phyloP scores from a whole-genome alignment of 306 rosid genomes.

The Rosa multiflora region DNA sequence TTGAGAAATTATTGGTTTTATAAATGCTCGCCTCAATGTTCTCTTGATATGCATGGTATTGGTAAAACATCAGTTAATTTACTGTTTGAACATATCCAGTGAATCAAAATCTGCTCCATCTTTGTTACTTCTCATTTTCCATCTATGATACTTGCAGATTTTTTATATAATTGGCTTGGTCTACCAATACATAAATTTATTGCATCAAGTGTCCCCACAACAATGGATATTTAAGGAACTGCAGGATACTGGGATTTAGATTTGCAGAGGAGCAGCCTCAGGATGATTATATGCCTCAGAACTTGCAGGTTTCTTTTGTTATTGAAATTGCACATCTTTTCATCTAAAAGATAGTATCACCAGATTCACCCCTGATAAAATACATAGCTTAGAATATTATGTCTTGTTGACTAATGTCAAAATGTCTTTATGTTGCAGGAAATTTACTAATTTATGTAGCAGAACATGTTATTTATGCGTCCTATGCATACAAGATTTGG shows the following conservation, averaged over 20 bases:
- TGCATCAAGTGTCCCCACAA: conserved; percentile 71
- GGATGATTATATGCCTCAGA: conserved; percentile 90
- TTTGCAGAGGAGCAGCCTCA: conserved; percentile 96
- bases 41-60: conserved; percentile 3
- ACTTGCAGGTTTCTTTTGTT: conserved; percentile 68
- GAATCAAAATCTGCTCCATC: conserved; percentile 8
- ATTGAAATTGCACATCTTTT: background rate
- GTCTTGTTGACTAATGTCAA: conserved; percentile 22
- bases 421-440: conserved; percentile 53
- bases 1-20: conserved; percentile 7
- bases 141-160: conserved; percentile 47
- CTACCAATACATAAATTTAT: conserved; percentile 77
- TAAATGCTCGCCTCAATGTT: background rate
- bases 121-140: conserved; percentile 21
- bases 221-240: conserved; percentile 97
- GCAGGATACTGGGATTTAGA: conserved; percentile 85
- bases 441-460: conserved; percentile 64
- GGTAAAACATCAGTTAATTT: conserved; percentile 19
- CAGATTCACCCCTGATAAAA: background rate
- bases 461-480: conserved; percentile 86
- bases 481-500: conserved; percentile 75
- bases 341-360: background rate
- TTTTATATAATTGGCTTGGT: conserved; percentile 76
- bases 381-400: background rate
- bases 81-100: background rate